These are phyloP conservation scores for Lichtheimia hyalospora DNA, from an alignment of 371 early-diverging fungal genomes.

Conservation along the genomic window DNA sequence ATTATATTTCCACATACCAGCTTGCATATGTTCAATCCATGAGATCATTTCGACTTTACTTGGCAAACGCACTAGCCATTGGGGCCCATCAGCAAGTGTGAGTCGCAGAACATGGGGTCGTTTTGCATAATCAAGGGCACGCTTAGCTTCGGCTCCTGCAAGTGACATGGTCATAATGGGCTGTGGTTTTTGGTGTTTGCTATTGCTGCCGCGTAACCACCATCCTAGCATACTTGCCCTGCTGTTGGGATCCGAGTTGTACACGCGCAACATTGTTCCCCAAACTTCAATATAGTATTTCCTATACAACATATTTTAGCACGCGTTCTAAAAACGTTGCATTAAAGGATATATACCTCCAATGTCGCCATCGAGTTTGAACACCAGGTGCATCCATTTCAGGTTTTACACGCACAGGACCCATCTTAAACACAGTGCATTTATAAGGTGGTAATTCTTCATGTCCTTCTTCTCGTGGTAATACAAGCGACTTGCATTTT, in stretches of 20 bases:
- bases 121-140: conserved; percentile 44
- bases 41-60: conserved; percentile 41
- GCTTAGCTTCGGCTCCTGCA: conserved; percentile 40
- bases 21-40: conserved; percentile 50
- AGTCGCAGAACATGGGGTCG: conserved; percentile 38
- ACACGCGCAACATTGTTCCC: conserved; percentile 41
- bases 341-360: conserved; percentile 29
- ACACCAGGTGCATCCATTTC: conserved; percentile 38
- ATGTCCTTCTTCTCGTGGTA: conserved; percentile 30
- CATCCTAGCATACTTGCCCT: not conserved
- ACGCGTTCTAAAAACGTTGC: not conserved
- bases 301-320: conserved; percentile 12
- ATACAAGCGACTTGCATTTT: conserved; percentile 27
- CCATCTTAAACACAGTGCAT: conserved; percentile 47
- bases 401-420: conserved; percentile 38
- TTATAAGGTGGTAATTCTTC: conserved; percentile 39
- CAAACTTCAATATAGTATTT: conserved; percentile 40
- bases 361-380: conserved; percentile 25
- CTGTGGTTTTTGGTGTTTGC: not conserved
- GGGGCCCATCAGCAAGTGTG: conserved; percentile 34
- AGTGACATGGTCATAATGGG: conserved; percentile 27
- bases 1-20: conserved; percentile 21
- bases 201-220: not conserved
- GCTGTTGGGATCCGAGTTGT: conserved; percentile 28
- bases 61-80: conserved; percentile 30